Evolutionary conservation across 306 rosid genomes (phyloP).

Genomic region (Trichosanthes cucumerina): DNA sequence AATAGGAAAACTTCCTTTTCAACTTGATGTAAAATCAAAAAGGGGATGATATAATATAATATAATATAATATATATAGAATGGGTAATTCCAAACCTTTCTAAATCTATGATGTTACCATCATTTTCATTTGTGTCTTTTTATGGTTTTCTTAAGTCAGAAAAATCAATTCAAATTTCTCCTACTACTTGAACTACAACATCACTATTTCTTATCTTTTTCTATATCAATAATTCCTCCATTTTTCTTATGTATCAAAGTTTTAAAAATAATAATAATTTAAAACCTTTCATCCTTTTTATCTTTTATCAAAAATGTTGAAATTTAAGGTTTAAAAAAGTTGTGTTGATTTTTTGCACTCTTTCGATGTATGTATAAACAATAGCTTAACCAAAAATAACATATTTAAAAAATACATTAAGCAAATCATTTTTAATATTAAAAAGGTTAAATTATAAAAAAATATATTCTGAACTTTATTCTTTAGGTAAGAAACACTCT

Average conservation of each 20-base stretch:
- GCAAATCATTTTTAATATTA: no score
- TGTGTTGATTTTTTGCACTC: background rate
- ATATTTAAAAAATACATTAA: no score
- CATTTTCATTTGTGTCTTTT: background rate
- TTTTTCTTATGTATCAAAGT: background rate
- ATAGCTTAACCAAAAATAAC: no score
- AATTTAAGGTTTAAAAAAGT: background rate
- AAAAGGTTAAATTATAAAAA: no score
- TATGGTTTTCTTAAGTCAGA: background rate
- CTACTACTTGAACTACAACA: background rate
- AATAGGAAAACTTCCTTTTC: background rate
- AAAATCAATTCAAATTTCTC: background rate
- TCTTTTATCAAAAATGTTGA: background rate
- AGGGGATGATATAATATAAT: background rate
- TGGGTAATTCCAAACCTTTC: background rate
- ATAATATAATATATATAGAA: background rate
- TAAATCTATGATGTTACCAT: background rate
- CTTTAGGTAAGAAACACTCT: no score
- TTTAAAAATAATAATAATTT: no score
- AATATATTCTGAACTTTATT: no score
- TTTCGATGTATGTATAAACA: no score
- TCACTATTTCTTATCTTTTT: background rate
- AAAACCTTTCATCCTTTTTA: no score
- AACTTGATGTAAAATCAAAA: background rate
- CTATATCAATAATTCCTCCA: background rate